Conservation (phyloP, 2,329 filamentous ascomycete species). For the Xylaria sp. region DNA sequence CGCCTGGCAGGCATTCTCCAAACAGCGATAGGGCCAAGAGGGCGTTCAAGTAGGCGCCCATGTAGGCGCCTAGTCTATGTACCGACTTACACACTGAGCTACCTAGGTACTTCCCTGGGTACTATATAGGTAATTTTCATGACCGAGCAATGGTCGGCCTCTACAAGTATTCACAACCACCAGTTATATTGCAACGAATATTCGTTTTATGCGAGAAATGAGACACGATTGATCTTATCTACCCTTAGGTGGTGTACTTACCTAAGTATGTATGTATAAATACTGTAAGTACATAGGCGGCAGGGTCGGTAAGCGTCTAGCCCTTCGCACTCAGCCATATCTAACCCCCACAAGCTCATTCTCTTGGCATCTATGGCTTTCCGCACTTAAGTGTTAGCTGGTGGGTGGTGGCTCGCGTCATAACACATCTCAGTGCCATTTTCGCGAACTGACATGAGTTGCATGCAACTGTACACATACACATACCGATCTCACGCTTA, state of each 20-base stretch:
- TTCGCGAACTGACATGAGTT: not conserved
- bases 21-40: too few species aligned
- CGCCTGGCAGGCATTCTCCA: too few species aligned
- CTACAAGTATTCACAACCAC: not conserved
- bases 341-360: constrained; percentile 31
- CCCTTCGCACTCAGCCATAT: not conserved
- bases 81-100: too few species aligned
- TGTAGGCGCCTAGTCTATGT: too few species aligned
- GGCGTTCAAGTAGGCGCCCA: too few species aligned
- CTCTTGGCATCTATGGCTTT: constrained; percentile 44
- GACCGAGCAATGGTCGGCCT: not conserved
- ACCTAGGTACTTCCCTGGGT: not conserved
- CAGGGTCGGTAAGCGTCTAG: not conserved
- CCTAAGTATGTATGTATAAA: not conserved
- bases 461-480: not conserved
- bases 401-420: not conserved
- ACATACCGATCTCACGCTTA: not conserved
- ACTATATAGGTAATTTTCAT: not conserved
- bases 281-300: not conserved
- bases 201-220: not conserved
- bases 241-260: not conserved
- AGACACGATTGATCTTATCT: too few species aligned
- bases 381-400: constrained; percentile 2
- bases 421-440: not conserved
- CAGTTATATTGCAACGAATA: not conserved